Percentiles rank a stretch among this genome's conserved stretches.
phyloP scores from a whole-genome alignment of 768 basidiomycete genomes.

The Tricholoma bakamatsutake region DNA sequence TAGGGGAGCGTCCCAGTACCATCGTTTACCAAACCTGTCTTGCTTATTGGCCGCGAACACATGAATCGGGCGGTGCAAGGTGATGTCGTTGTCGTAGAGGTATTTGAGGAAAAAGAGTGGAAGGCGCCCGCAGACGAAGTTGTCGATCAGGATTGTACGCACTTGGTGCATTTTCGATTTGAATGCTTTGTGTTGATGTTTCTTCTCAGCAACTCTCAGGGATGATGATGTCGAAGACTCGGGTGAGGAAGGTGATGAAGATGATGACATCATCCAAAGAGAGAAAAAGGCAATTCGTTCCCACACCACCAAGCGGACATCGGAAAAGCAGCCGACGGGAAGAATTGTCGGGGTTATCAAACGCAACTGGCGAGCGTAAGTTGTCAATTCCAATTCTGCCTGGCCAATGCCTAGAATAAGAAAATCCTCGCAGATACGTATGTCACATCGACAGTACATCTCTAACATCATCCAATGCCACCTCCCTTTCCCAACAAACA shows the following conservation, averaged over 20 bases:
- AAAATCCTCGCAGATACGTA: conserved; percentile 55
- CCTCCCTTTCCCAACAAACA: conserved; percentile 81
- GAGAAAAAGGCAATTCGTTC: conserved; percentile 37
- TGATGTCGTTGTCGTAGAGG: conserved; percentile 86
- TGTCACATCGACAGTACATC: conserved; percentile 93
- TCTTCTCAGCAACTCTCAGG: conserved; percentile 61
- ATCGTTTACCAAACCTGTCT: conserved; percentile 67
- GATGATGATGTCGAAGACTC: conserved; percentile 85
- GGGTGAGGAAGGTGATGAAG: conserved; percentile 48
- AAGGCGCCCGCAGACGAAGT: conserved; percentile 89
- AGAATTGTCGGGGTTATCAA: conserved; percentile 88
- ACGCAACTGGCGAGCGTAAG: conserved; percentile 92
- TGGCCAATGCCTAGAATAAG: neutral
- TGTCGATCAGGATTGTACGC: conserved; percentile 84
- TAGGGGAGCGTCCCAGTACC: conserved; percentile 80
- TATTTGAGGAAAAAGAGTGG: conserved; percentile 88
- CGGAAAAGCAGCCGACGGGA: conserved; percentile 86
- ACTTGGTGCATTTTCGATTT: neutral
- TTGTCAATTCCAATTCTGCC: conserved; percentile 14
- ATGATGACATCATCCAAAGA: conserved; percentile 30
- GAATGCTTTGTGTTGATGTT: neutral
- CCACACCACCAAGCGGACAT: conserved; percentile 28
- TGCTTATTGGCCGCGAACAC: conserved; percentile 83
- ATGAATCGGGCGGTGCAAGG: conserved; percentile 97
- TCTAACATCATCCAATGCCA: conserved; percentile 68